Conservation (phyloP, 371 early-diverging fungal genomes). For the Syncephalastrum monosporum region DNA sequence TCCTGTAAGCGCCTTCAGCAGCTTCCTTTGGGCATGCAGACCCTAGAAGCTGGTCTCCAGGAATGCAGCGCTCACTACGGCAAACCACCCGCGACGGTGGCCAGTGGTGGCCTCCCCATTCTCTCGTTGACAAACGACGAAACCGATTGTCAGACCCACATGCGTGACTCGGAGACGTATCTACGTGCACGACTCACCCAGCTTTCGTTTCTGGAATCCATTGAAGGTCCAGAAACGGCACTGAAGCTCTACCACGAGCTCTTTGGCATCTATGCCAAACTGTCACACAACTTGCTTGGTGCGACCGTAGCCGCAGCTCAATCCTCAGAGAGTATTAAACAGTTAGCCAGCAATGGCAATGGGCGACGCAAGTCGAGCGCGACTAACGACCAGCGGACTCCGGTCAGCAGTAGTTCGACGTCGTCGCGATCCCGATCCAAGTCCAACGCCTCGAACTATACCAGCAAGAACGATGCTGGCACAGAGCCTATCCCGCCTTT, state of each 20-base stretch:
- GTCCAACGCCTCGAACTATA: too few species aligned
- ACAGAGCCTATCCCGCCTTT: too few species aligned
- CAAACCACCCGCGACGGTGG: too few species aligned
- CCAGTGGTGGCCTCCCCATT: too few species aligned
- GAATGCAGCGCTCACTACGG: constrained; percentile 20
- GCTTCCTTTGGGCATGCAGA: constrained; percentile 54
- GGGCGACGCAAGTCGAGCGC: constrained; percentile 1
- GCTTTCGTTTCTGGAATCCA: constrained; percentile 14
- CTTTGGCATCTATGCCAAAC: constrained; percentile 59
- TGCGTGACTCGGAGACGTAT: constrained; percentile 25
- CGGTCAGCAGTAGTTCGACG: too few species aligned
- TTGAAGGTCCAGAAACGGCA: constrained; percentile 51
- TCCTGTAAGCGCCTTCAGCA: constrained; percentile 43
- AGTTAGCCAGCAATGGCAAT: not conserved
- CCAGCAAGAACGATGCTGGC: too few species aligned
- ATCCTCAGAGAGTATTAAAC: not conserved
- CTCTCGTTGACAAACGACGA: constrained; percentile 17
- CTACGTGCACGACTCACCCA: constrained; percentile 25
- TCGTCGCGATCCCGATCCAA: too few species aligned
- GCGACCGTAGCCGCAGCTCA: not conserved
- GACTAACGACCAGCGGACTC: not conserved
- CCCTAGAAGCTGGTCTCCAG: constrained; percentile 69
- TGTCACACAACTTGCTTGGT: constrained; percentile 30
- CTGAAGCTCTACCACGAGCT: constrained; percentile 55
- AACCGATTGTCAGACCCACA: constrained; percentile 9